A percentile compares a stretch with the other conserved stretches of the same genome.
Evolutionary conservation across 371 early-diverging fungal species (phyloP).

Genomic region (Saksenaea vasiformis): DNA sequence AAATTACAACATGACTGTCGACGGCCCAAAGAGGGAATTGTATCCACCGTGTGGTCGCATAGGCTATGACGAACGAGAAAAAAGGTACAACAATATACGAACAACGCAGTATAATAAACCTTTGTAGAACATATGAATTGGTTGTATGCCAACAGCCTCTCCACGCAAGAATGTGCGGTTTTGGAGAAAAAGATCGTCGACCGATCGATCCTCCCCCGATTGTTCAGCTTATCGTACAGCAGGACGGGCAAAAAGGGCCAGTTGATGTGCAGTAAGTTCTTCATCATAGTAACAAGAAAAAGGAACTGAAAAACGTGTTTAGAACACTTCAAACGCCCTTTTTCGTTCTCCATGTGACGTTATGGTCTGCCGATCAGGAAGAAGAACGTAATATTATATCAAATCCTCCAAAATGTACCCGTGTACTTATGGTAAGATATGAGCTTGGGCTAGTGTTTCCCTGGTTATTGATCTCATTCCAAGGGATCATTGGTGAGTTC

Average conservation of each 20-base stretch:
- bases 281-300: not conserved
- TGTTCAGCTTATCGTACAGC: constrained; percentile 57
- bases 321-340: constrained; percentile 61
- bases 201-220: constrained; percentile 74
- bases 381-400: constrained; percentile 62
- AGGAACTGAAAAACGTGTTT: constrained; percentile 4
- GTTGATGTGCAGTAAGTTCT: constrained; percentile 50
- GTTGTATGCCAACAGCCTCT: constrained; percentile 76
- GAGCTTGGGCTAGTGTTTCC: not conserved
- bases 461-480: not conserved
- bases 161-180: constrained; percentile 84
- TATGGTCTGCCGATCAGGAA: constrained; percentile 70
- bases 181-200: constrained; percentile 79
- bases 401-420: constrained; percentile 64
- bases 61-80: constrained; percentile 29
- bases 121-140: constrained; percentile 52
- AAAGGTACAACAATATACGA: constrained; percentile 11
- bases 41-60: constrained; percentile 5
- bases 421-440: constrained; percentile 55
- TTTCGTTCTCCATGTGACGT: constrained; percentile 75
- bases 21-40: not conserved
- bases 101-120: not conserved
- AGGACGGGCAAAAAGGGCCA: constrained; percentile 23
- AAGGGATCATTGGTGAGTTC: constrained; percentile 80
- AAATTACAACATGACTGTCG: not conserved